These are phyloP conservation scores for Pseudogymnoascus sp. DNA, from an alignment of 2,329 filamentous ascomycete genomes.

Conservation along the genomic window DNA sequence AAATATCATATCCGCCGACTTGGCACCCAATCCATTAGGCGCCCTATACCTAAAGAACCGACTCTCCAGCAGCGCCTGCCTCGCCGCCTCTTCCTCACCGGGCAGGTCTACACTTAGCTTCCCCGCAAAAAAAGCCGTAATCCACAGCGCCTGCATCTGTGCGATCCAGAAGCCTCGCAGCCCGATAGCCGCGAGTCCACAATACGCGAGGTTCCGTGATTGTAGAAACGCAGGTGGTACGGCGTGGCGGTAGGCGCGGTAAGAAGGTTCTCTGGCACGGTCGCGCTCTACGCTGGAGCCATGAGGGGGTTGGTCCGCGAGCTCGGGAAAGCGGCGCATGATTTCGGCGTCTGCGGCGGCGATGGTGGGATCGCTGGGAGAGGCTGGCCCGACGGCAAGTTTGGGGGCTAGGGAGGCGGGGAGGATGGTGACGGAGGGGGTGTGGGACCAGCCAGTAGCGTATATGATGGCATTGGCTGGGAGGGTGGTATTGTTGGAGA, in stretches of 20 bases:
- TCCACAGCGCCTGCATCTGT: constrained; percentile 48
- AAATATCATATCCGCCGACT: constrained; percentile 62
- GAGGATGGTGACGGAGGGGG: constrained; percentile 41
- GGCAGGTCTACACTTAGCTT: constrained; percentile 30
- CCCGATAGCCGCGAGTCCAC: constrained; percentile 33
- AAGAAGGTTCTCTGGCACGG: constrained; percentile 18
- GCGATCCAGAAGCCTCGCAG: constrained; percentile 34
- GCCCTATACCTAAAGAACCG: constrained; percentile 63
- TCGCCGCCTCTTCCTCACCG: constrained; percentile 30
- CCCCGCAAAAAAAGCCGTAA: constrained; percentile 52
- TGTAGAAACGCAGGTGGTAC: constrained; percentile 33
- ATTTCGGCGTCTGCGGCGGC: constrained; percentile 32
- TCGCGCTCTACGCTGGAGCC: constrained; percentile 27
- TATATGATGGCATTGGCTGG: constrained; percentile 44
- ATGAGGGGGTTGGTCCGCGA: constrained; percentile 40
- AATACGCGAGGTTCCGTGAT: constrained; percentile 36
- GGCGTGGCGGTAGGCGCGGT: constrained; percentile 38
- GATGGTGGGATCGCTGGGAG: constrained; percentile 27
- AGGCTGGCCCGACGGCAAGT: not conserved
- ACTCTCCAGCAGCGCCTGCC: constrained; percentile 52
- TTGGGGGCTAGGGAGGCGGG: constrained; percentile 11
- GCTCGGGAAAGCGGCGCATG: constrained; percentile 32
- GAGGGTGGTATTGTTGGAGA: constrained; percentile 40
- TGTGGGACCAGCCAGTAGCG: constrained; percentile 49
- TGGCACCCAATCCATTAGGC: constrained; percentile 52